Evolutionary conservation across 345 rosid species (phyloP).

Genomic region (Clausena lansium): DNA sequence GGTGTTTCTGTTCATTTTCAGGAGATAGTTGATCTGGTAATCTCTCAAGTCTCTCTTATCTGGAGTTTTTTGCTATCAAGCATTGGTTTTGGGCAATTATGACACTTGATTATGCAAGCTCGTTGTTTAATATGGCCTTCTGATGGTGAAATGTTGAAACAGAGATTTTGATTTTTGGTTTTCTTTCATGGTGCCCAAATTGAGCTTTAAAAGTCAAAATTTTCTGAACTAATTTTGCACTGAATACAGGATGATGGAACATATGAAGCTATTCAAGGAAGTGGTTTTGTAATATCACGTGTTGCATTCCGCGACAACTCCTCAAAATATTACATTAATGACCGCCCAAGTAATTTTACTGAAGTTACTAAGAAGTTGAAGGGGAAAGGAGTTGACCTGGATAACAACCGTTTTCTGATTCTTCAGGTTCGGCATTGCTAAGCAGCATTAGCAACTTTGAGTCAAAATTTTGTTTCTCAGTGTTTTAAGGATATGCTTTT

Average conservation of each 20-base stretch:
- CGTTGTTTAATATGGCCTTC: no score
- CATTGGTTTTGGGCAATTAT: neutral
- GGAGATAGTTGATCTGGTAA: slow-evolving; percentile 91
- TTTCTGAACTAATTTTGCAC: slow-evolving; percentile 14
- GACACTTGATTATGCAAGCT: neutral
- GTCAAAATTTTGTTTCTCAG: slow-evolving; percentile 3
- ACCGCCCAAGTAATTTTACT: slow-evolving; percentile 81
- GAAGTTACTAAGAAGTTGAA: slow-evolving; percentile 88
- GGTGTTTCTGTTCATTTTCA: slow-evolving; percentile 97
- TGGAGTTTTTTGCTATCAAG: slow-evolving; percentile 3
- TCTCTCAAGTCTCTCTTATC: slow-evolving; percentile 9
- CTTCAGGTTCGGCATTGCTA: slow-evolving; percentile 64
- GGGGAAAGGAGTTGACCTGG: slow-evolving; percentile 96
- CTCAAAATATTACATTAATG: slow-evolving; percentile 87
- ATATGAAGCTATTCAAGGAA: slow-evolving; percentile 81
- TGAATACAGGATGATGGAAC: slow-evolving; percentile 72
- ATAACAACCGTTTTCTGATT: slow-evolving; percentile 97
- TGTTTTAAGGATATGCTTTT: slow-evolving; percentile 7
- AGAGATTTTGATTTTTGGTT: neutral
- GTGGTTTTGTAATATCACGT: slow-evolving; percentile 86
- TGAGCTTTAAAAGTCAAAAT: neutral
- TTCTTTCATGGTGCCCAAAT: neutral
- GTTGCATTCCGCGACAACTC: slow-evolving; percentile 94
- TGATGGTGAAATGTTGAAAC: neutral
- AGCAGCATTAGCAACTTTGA: neutral